Conservation (phyloP, 192 early-diverging fungal genomes). For the Chytriomyces confervae region DNA sequence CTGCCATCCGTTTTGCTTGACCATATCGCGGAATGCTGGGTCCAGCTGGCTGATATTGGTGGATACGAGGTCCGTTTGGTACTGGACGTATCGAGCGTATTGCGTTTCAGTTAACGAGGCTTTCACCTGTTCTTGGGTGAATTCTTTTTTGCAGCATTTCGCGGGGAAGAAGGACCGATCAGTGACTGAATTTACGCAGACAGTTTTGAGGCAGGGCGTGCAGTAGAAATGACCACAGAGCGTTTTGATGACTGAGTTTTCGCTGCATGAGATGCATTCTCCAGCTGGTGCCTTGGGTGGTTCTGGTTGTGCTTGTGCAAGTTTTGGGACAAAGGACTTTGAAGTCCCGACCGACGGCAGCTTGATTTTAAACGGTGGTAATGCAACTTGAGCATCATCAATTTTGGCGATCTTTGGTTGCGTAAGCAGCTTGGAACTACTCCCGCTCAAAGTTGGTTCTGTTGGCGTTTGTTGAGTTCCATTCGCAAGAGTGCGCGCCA, state of each 20-base stretch:
- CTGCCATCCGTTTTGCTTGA: conserved; percentile 25
- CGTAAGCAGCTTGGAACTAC: no score
- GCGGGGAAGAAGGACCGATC: conserved; percentile 32
- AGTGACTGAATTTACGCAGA: conserved; percentile 17
- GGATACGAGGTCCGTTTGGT: background rate
- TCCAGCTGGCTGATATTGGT: conserved; percentile 11
- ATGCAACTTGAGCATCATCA: no score
- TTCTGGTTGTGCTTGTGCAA: background rate
- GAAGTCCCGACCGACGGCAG: background rate
- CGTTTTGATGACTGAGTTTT: background rate
- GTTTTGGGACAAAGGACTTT: background rate
- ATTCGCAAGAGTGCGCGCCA: background rate
- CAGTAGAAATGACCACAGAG: conserved; percentile 32
- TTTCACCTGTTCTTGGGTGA: conserved; percentile 6
- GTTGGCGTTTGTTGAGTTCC: background rate
- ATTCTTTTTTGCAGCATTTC: conserved; percentile 25
- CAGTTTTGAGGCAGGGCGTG: background rate
- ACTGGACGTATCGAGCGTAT: conserved; percentile 7
- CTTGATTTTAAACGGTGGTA: background rate
- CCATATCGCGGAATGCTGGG: conserved; percentile 29
- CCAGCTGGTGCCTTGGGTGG: background rate
- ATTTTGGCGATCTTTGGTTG: no score
- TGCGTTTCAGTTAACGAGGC: background rate
- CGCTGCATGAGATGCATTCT: conserved; percentile 25
- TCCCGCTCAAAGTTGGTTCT: background rate